Percentiles rank a stretch among this genome's conserved stretches.
phyloP scores from a whole-genome alignment of 305 asterid species.

The Solanum hybrid region DNA sequence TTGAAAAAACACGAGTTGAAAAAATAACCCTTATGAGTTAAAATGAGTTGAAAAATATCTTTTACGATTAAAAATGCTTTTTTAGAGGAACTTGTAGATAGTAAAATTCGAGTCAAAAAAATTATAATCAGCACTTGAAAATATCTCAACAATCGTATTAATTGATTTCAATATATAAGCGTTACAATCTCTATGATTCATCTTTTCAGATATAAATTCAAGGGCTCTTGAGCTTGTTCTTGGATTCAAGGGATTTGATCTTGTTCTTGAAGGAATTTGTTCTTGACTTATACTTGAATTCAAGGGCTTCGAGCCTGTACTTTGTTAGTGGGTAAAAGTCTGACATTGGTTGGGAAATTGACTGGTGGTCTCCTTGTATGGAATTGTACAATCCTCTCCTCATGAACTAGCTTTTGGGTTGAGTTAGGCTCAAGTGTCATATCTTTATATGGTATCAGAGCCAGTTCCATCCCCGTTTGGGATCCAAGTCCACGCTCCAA shows the following conservation, averaged over 20 bases:
- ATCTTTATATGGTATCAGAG: too few relatives aligned
- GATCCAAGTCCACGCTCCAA: too few relatives aligned
- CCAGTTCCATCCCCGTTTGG: too few relatives aligned
- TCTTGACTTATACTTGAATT: background rate
- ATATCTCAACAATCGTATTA: background rate
- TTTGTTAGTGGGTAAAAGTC: too few relatives aligned
- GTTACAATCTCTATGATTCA: background rate
- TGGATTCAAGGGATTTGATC: background rate
- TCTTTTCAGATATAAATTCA: background rate
- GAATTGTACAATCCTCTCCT: too few relatives aligned
- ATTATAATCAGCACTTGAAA: too few relatives aligned
- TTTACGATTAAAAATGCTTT: too few relatives aligned
- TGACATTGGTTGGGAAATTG: too few relatives aligned
- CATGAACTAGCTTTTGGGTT: too few relatives aligned
- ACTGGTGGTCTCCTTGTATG: too few relatives aligned
- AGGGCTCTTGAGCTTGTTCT: background rate
- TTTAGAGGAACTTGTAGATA: background rate
- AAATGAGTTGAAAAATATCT: background rate
- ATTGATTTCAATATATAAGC: background rate
- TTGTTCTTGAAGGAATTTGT: background rate
- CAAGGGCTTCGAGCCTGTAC: background rate
- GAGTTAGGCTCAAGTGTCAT: too few relatives aligned
- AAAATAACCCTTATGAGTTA: too few relatives aligned
- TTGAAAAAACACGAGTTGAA: background rate
- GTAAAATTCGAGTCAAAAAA: background rate